Base-by-base conservation (phyloP, 306 rosid genomes). In the Pyrus pyrifolia region DNA sequence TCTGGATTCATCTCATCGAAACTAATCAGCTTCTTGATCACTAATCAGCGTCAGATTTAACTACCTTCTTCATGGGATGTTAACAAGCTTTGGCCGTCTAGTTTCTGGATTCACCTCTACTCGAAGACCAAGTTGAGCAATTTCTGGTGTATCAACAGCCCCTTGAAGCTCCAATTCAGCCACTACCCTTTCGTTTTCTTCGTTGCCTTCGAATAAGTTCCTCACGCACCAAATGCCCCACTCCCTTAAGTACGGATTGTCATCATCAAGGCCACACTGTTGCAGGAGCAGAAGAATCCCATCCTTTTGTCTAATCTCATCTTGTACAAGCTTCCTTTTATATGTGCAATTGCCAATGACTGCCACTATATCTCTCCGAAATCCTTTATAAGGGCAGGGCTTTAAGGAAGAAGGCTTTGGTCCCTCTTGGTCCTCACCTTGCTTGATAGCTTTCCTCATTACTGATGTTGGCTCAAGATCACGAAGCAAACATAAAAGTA, bases 221-320 rank as follows among this genome's bases (percentile, higher is more conserved):
- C 96, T 92, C 68, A 86, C 85, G 27, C 79, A 82, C 92, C 96
- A 92, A 81, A 89, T 83, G 58, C 93, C 96, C 93, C 98, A 90
- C 80, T 95, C 97, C 85, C 96, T 95, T 76, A 90, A 63, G 82
- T 79, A 95, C 10, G 96, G 97, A 73, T 90, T 90, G 45, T 93
- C 95, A 31, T 95, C 93, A 70, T 95, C 97, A 27, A 83, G 69
- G 66, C 91, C 95, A 84, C 96, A 90, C 77, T 92, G 93, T 81
- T 92, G 98, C 69, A 92, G 82, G 58, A 92, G 86, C 79, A 94
- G 76, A 61, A 90, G 88, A 68, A 94, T 81, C 74, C 93, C 92
- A 59, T 85, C 81, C 70, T 66, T 82, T 45, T 80, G 70, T 74
- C 95, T 81, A 35, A 94, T 83, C 38, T 83, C 88, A 44, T 94